Conservation (phyloP, 2,329 filamentous ascomycete genomes). For the Penicillium sp. region DNA sequence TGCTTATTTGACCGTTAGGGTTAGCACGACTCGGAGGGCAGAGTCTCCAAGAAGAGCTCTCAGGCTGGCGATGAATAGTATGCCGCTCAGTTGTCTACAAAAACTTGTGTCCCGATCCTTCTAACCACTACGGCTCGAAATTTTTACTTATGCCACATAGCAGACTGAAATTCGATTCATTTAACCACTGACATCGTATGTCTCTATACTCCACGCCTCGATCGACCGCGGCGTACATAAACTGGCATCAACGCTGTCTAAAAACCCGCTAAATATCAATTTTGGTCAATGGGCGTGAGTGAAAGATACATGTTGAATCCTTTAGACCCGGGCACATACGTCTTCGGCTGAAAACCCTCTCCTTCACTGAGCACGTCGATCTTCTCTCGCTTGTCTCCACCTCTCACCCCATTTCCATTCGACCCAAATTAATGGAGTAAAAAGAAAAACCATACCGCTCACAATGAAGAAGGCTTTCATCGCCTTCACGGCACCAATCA, state of each 20-base stretch:
- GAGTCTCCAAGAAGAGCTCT: no score
- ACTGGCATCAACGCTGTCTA: neutral
- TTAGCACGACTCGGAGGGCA: no score
- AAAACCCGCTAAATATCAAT: neutral
- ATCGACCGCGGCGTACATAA: neutral
- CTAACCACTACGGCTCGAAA: no score
- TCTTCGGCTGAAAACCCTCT: neutral
- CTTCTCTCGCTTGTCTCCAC: conserved; percentile 9
- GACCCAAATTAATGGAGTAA: conserved; percentile 8
- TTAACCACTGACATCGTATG: no score
- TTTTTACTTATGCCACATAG: no score
- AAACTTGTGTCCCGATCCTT: no score
- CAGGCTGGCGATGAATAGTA: no score
- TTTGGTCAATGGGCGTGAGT: neutral
- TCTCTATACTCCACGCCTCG: no score
- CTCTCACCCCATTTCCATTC: conserved; percentile 13
- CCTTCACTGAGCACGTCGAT: neutral
- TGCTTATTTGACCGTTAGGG: no score
- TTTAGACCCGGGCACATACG: neutral
- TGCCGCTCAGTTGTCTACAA: no score
- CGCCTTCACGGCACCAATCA: neutral
- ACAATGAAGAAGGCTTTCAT: conserved; percentile 6
- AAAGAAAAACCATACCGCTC: conserved; percentile 2
- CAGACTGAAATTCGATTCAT: no score
- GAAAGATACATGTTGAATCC: neutral